Conservation (phyloP, 225 moss, liverwort and hornwort species). For the Thuidium tamariscinum region DNA sequence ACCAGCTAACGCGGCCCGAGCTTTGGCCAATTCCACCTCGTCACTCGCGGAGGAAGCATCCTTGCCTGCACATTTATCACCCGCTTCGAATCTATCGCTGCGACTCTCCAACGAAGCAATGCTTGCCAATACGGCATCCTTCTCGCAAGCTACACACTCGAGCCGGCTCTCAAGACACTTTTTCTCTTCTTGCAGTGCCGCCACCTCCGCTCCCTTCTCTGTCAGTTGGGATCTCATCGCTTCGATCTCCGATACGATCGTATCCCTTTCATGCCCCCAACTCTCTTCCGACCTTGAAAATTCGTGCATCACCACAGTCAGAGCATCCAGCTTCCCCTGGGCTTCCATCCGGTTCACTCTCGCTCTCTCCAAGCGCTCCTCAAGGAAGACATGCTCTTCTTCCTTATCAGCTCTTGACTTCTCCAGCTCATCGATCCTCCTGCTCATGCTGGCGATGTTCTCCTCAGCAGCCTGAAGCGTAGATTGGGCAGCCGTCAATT, state of each 20-base stretch:
- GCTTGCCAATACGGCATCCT: constrained; percentile 8
- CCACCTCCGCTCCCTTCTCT: constrained; percentile 1
- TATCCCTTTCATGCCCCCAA: constrained; percentile 19
- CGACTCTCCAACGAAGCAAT: not conserved
- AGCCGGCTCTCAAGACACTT: constrained; percentile 10
- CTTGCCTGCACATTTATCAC: not conserved
- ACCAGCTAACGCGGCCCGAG: constrained; percentile 35
- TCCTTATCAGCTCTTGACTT: constrained; percentile 16
- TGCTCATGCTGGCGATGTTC: constrained; percentile 11
- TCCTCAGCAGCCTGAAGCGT: constrained; percentile 13
- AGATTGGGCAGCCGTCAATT: not conserved
- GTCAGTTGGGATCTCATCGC: not conserved
- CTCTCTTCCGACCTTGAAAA: constrained; percentile 21
- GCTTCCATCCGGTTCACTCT: constrained; percentile 6
- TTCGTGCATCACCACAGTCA: constrained; percentile 29
- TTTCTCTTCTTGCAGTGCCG: constrained; percentile 7
- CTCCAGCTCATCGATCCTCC: constrained; percentile 19
- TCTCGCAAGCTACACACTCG: not conserved
- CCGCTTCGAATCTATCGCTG: not conserved
- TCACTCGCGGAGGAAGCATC: not conserved
- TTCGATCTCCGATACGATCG: constrained; percentile 9
- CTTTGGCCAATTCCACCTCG: constrained; percentile 37
- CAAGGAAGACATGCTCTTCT: not conserved
- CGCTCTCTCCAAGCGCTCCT: constrained; percentile 10
- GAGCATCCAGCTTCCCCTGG: constrained; percentile 37